A percentile compares a stretch with the other conserved stretches of the same genome.
phyloP scores from a whole-genome alignment of 306 rosid species.

The Rubus parviflorus region DNA sequence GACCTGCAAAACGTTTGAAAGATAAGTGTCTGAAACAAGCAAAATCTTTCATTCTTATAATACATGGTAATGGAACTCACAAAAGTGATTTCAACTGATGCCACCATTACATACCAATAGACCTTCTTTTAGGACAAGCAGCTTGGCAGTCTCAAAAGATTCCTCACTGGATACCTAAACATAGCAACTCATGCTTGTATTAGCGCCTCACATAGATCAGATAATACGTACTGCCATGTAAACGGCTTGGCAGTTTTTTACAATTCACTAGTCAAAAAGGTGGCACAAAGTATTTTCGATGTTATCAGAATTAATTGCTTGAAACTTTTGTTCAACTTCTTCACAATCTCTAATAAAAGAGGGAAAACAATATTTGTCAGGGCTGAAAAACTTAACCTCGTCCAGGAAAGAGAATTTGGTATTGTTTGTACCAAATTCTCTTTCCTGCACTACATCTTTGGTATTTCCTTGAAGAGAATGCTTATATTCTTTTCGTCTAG shows the following conservation, averaged over 20 bases:
- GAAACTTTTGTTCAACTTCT: not conserved
- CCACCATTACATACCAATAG: slow-evolving; percentile 57
- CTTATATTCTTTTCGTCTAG: not conserved
- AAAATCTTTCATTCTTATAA: too few relatives aligned
- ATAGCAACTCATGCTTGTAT: not conserved
- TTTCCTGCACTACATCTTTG: not conserved
- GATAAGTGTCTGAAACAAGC: not conserved
- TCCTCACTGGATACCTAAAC: slow-evolving; percentile 61
- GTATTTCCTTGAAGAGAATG: too few relatives aligned
- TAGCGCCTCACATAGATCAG: not conserved
- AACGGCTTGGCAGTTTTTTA: not conserved
- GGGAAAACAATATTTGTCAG: not conserved
- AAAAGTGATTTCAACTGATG: not conserved
- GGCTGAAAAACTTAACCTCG: not conserved
- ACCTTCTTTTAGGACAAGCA: slow-evolving; percentile 76
- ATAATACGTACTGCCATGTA: not conserved
- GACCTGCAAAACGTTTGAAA: slow-evolving; percentile 42
- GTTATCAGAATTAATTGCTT: not conserved
- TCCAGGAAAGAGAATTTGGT: not conserved
- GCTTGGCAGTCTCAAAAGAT: slow-evolving; percentile 67
- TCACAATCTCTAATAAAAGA: not conserved
- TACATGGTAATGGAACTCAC: not conserved
- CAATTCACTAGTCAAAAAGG: not conserved
- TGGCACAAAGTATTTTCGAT: not conserved
- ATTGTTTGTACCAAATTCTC: not conserved